A percentile compares a stretch with the other conserved stretches of the same genome.
Evolutionary conservation across 441 rosid genomes (phyloP).

Genomic region (Gossypium gossypioides): DNA sequence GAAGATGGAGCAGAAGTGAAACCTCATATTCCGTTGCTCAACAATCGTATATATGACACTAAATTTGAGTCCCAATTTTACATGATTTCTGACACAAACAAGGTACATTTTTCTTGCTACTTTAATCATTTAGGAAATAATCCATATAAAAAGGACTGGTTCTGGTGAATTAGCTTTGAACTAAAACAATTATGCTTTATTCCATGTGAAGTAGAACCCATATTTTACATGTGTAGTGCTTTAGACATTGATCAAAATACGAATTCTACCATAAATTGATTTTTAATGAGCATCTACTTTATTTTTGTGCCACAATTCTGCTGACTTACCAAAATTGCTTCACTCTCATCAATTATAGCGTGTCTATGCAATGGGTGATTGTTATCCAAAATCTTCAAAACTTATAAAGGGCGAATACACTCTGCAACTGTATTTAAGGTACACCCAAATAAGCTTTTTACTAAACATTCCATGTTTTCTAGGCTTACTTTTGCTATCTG

Average conservation of each 20-base stretch:
- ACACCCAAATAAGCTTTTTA: slow-evolving; percentile 2
- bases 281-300: neutral
- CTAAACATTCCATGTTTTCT: neutral
- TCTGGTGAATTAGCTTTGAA: slow-evolving; percentile 7
- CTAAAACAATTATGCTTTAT: neutral
- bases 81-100: slow-evolving; percentile 83
- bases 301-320: slow-evolving; percentile 10
- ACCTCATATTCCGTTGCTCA: slow-evolving; percentile 82
- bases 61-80: slow-evolving; percentile 96
- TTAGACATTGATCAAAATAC: slow-evolving; percentile 1
- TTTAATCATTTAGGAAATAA: neutral
- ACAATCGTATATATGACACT: slow-evolving; percentile 90
- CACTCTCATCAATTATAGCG: slow-evolving; percentile 38
- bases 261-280: neutral
- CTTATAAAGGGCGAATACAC: slow-evolving; percentile 91
- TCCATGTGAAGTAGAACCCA: neutral
- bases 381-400: slow-evolving; percentile 66
- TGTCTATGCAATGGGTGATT: slow-evolving; percentile 79
- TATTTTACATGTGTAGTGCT: neutral
- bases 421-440: slow-evolving; percentile 77
- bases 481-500: slow-evolving; percentile 3
- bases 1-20: slow-evolving; percentile 85
- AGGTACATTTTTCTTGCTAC: slow-evolving; percentile 38
- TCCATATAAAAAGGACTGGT: neutral
- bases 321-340: slow-evolving; percentile 9